Conservation (phyloP, 768 basidiomycete species). For the Tricholoma sp. region DNA sequence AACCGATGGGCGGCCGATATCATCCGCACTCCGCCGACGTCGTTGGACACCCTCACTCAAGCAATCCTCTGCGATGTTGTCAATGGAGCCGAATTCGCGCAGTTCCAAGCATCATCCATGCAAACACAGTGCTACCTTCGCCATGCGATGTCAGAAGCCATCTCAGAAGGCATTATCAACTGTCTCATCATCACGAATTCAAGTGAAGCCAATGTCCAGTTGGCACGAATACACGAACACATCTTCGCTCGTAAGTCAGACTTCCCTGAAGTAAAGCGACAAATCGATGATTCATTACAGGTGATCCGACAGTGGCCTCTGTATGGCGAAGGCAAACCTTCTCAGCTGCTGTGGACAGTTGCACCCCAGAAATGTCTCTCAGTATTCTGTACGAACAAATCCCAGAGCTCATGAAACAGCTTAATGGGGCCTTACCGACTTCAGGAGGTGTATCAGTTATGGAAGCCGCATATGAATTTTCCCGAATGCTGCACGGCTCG, state of each 20-base stretch:
- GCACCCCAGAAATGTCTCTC: slow-evolving; percentile 64
- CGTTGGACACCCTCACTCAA: slow-evolving; percentile 47
- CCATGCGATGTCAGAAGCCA: slow-evolving; percentile 73
- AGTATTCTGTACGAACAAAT: slow-evolving; percentile 69
- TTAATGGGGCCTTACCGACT: slow-evolving; percentile 39
- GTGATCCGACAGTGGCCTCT: slow-evolving; percentile 81
- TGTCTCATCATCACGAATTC: slow-evolving; percentile 85
- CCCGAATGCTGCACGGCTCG: slow-evolving; percentile 80
- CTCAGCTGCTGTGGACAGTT: slow-evolving; percentile 76
- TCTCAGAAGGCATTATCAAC: slow-evolving; percentile 77
- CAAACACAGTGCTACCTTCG: slow-evolving; percentile 75
- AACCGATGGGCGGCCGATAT: slow-evolving; percentile 86
- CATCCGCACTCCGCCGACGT: slow-evolving; percentile 50
- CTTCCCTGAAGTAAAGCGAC: slow-evolving; percentile 1
- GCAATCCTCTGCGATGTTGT: slow-evolving; percentile 59
- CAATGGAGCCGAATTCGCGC: slow-evolving; percentile 41
- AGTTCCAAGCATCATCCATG: slow-evolving; percentile 51
- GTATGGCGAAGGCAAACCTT: slow-evolving; percentile 92
- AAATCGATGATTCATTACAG: slow-evolving; percentile 29
- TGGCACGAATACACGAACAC: slow-evolving; percentile 85
- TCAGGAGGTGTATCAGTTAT: slow-evolving; percentile 53
- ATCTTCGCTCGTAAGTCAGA: slow-evolving; percentile 70
- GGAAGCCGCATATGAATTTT: slow-evolving; percentile 72
- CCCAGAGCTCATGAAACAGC: slow-evolving; percentile 52
- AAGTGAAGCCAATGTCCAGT: slow-evolving; percentile 75